A percentile compares a stretch with the other conserved stretches of the same genome.
These are phyloP conservation scores for Penicillium sp. DNA, from an alignment of 2,329 filamentous ascomycete species.

Conservation along the genomic window DNA sequence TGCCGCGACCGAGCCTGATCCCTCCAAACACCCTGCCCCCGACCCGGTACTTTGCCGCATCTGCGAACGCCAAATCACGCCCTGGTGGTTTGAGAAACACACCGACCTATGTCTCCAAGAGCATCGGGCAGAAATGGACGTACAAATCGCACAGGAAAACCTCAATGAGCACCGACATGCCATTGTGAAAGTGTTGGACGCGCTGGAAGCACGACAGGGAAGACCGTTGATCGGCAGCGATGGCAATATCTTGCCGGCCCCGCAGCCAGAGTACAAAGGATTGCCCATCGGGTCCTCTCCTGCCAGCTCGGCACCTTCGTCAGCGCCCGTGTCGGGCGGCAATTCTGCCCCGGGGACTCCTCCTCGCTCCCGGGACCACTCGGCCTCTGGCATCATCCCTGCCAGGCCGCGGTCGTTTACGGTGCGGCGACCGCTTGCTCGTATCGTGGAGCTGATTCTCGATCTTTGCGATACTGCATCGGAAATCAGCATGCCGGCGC, in stretches of 20 bases:
- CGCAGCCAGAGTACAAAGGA: conserved; percentile 78
- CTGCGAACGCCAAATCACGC: conserved; percentile 92
- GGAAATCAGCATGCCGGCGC: conserved; percentile 87
- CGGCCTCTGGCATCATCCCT: conserved; percentile 62
- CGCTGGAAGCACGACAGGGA: conserved; percentile 63
- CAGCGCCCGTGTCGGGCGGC: conserved; percentile 64
- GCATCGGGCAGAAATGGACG: conserved; percentile 94
- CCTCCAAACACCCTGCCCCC: conserved; percentile 71
- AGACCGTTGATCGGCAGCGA: conserved; percentile 31
- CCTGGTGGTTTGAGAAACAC: conserved; percentile 99
- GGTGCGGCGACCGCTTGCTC: conserved; percentile 77
- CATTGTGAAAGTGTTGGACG: conserved; percentile 92
- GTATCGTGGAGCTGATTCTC: conserved; percentile 89
- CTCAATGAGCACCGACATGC: conserved; percentile 87
- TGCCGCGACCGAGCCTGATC: conserved; percentile 66
- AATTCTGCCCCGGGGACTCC: conserved; percentile 63
- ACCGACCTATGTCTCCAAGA: conserved; percentile 94
- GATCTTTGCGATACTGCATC: conserved; percentile 94
- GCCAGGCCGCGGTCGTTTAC: conserved; percentile 81
- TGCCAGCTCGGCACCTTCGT: conserved; percentile 62
- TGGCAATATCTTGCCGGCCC: conserved; percentile 46
- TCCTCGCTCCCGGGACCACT: conserved; percentile 63
- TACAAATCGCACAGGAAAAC: conserved; percentile 90
- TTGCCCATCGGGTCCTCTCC: conserved; percentile 72
- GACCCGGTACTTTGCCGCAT: conserved; percentile 88